Conservation (phyloP, 2,329 filamentous ascomycete species). For the Ploettnerulaceae sp. region DNA sequence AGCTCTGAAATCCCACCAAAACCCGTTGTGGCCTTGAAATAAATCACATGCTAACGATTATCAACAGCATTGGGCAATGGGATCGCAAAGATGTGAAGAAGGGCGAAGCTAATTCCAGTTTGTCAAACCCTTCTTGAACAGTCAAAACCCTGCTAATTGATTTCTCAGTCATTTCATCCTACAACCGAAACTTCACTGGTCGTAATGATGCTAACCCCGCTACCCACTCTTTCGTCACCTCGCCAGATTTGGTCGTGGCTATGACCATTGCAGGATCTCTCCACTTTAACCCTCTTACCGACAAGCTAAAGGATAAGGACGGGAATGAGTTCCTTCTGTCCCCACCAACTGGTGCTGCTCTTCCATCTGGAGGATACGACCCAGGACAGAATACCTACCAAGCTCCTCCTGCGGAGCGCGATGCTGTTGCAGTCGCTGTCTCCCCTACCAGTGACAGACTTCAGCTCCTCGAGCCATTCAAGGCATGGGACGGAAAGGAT, state of each 20-base stretch:
- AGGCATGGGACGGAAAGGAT: constrained; percentile 89
- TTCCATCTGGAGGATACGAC: constrained; percentile 81
- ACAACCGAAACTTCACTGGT: constrained; percentile 99
- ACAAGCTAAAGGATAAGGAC: constrained; percentile 88
- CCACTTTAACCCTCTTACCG: constrained; percentile 92
- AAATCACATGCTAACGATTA: background rate
- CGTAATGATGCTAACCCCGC: constrained; percentile 95
- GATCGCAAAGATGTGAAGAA: constrained; percentile 91
- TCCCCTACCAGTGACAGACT: constrained; percentile 89
- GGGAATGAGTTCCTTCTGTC: constrained; percentile 93
- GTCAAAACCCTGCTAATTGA: background rate
- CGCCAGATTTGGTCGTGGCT: constrained; percentile 83
- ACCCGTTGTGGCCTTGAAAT: no score
- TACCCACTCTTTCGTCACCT: constrained; percentile 89
- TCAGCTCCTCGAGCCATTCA: constrained; percentile 83
- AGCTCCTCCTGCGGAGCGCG: constrained; percentile 78
- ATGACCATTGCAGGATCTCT: constrained; percentile 76
- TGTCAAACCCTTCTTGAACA: background rate
- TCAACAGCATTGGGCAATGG: constrained; percentile 82
- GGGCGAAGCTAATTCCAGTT: constrained; percentile 85
- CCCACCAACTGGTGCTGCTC: constrained; percentile 72
- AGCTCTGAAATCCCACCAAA: no score
- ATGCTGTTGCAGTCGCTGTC: constrained; percentile 70
- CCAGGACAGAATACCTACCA: constrained; percentile 92
- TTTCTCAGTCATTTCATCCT: constrained; percentile 78